Evolutionary conservation across 306 rosid species (phyloP).

Genomic region (peach (Prunus persica)): DNA sequence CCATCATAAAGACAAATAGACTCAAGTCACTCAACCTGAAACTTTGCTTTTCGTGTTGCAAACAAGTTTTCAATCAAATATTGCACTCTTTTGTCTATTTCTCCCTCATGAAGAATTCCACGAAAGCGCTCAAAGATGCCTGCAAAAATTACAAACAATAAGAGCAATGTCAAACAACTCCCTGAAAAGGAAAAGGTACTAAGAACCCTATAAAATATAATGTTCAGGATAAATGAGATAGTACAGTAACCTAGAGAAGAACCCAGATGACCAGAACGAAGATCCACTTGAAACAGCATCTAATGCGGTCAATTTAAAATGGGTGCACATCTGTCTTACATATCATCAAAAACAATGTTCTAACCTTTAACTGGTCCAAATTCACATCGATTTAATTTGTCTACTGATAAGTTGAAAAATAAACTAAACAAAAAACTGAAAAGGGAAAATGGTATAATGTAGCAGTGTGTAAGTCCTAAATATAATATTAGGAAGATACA

Average conservation of each 20-base stretch:
- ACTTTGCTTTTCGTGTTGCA: constrained; percentile 86
- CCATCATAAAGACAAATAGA: constrained; percentile 3
- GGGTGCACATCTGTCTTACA: background rate
- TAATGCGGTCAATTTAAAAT: background rate
- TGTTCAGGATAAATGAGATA: background rate
- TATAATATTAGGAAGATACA: background rate
- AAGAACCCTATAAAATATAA: background rate
- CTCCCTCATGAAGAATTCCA: constrained; percentile 97
- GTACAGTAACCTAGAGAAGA: background rate
- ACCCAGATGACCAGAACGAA: background rate
- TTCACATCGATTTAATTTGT: background rate
- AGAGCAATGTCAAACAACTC: background rate
- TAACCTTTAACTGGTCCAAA: background rate
- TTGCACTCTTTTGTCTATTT: constrained; percentile 88
- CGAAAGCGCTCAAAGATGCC: constrained; percentile 97
- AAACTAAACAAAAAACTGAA: background rate
- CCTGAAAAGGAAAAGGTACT: background rate
- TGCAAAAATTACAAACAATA: constrained; percentile 23
- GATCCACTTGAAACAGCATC: background rate
- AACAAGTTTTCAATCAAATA: constrained; percentile 87
- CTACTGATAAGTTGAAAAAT: background rate
- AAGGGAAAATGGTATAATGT: background rate
- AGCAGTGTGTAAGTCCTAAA: background rate
- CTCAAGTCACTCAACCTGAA: constrained; percentile 51
- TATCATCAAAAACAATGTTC: background rate